Evolutionary conservation across 805 yeast genomes (phyloP).

Genomic region (Spathaspora boniae): DNA sequence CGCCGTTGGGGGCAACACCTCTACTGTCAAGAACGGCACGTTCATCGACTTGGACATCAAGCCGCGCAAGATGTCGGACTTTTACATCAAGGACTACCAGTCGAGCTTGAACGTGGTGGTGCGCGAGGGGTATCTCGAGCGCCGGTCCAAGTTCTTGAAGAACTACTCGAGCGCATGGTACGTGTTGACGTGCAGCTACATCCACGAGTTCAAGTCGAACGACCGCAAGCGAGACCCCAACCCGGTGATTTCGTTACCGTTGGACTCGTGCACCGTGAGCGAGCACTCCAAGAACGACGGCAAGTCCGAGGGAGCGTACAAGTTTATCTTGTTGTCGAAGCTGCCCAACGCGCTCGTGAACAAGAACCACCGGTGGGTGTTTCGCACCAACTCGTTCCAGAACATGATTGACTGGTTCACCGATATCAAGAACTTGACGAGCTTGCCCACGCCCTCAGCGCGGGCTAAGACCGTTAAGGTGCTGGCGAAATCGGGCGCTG

Average conservation of each 20-base stretch:
- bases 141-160: conserved; percentile 87
- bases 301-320: conserved; percentile 51
- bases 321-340: conserved; percentile 77
- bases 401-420: conserved; percentile 82
- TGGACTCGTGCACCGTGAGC: conserved; percentile 76
- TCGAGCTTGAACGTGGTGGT: conserved; percentile 63
- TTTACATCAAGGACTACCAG: conserved; percentile 63
- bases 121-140: conserved; percentile 77
- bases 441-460: conserved; percentile 56
- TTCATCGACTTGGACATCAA: conserved; percentile 40
- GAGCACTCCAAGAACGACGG: conserved; percentile 79
- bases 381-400: conserved; percentile 80
- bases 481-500: conserved; percentile 12
- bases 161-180: conserved; percentile 90
- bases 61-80: conserved; percentile 40
- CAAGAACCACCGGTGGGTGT: conserved; percentile 91
- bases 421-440: conserved; percentile 67
- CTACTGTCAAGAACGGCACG: conserved; percentile 30
- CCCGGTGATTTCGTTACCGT: conserved; percentile 79
- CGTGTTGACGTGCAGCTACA: conserved; percentile 80
- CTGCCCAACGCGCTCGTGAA: conserved; percentile 67
- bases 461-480: conserved; percentile 44
- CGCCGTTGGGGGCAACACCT: conserved; percentile 21
- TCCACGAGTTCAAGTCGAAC: conserved; percentile 84
- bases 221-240: conserved; percentile 78